Evolutionary conservation across 208 protist species (phyloP).

Genomic region (Vickermania spadyakhi): DNA sequence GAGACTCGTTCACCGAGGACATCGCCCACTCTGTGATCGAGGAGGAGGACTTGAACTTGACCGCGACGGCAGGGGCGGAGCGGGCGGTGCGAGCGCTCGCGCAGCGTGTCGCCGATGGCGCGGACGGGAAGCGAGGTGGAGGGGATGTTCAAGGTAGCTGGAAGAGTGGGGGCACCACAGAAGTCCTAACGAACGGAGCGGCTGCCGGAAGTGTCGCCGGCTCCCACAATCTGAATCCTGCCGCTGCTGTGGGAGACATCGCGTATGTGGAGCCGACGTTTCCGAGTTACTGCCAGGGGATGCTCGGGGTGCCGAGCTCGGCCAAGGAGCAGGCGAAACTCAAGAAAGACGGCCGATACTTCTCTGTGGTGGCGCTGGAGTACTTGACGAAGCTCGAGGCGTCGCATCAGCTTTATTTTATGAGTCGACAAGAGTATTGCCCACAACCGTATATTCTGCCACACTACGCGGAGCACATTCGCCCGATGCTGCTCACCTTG

Average conservation of each 20-base stretch:
- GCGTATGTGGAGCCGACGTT: conserved; percentile 26
- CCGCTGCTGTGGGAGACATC: conserved; percentile 4
- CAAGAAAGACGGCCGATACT: conserved; percentile 32
- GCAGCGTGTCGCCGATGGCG: neutral
- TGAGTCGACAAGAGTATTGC: conserved; percentile 24
- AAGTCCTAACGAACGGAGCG: too few species aligned
- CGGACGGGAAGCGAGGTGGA: neutral
- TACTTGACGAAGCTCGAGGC: conserved; percentile 51
- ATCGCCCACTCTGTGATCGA: neutral
- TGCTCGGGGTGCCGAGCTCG: neutral
- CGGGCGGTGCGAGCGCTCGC: neutral
- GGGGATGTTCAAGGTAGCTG: neutral
- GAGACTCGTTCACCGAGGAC: neutral
- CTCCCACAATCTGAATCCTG: neutral
- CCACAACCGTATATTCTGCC: conserved; percentile 68
- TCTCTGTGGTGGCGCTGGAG: conserved; percentile 5
- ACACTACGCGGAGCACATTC: conserved; percentile 79
- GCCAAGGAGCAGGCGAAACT: conserved; percentile 14
- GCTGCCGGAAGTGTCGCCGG: neutral
- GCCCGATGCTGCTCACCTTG: conserved; percentile 52
- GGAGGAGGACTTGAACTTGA: neutral
- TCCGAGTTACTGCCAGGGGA: conserved; percentile 28
- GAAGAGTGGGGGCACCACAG: neutral
- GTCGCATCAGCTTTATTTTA: conserved; percentile 37
- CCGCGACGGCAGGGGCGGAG: neutral